Evolutionary conservation across 805 yeast genomes (phyloP).

Genomic region (Pichia exigua): DNA sequence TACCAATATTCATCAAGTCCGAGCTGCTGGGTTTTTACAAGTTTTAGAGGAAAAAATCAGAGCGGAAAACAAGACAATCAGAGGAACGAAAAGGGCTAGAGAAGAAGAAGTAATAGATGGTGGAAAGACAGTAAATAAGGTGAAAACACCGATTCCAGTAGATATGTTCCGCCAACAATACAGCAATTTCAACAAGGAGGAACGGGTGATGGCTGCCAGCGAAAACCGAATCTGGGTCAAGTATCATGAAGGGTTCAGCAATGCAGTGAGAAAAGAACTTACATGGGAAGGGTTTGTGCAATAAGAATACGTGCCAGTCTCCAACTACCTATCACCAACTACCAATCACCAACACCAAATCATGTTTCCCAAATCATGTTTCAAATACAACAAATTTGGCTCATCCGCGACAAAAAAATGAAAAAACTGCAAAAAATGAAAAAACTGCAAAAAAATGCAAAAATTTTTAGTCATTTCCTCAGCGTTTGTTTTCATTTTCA

Average conservation of each 20-base stretch:
- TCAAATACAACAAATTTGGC: background rate
- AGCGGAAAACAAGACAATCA: conserved; percentile 10
- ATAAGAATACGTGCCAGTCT: background rate
- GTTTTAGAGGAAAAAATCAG: background rate
- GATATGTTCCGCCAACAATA: conserved; percentile 41
- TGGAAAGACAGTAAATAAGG: conserved; percentile 1
- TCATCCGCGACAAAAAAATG: background rate
- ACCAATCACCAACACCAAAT: too few species aligned
- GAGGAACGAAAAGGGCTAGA: background rate
- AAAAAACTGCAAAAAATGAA: background rate
- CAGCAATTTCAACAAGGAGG: conserved; percentile 9
- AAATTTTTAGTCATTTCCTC: background rate
- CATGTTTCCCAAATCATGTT: background rate
- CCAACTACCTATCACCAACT: too few species aligned
- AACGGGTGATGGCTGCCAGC: conserved; percentile 17
- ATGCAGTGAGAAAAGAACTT: conserved; percentile 80
- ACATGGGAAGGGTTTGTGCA: conserved; percentile 64
- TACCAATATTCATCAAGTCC: background rate
- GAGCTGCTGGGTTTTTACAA: background rate
- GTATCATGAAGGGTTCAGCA: conserved; percentile 84
- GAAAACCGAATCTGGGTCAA: conserved; percentile 68
- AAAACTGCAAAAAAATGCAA: background rate
- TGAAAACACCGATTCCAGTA: conserved; percentile 22
- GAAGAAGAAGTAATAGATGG: background rate
- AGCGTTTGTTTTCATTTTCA: background rate